These are phyloP conservation scores for Termitomyces sp. DNA, from an alignment of 768 basidiomycete species.

Conservation along the genomic window DNA sequence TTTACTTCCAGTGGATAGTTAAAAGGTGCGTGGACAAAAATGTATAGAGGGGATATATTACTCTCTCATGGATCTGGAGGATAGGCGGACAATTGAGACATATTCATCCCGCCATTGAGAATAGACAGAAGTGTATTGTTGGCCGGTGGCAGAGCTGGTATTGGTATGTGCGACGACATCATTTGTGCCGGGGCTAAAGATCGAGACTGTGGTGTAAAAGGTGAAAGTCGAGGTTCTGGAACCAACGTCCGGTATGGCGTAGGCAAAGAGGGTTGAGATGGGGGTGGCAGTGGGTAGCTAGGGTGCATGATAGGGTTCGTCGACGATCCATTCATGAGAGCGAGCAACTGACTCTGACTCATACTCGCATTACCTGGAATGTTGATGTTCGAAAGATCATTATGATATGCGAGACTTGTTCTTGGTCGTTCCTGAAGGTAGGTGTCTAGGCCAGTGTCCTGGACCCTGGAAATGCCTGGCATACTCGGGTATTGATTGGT, in stretches of 20 bases:
- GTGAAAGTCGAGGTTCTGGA: not conserved
- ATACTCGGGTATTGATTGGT: not conserved
- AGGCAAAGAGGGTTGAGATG: not conserved
- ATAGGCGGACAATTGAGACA: constrained; percentile 5
- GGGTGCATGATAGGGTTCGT: not conserved
- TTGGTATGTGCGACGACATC: not conserved
- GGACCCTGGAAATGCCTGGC: not conserved
- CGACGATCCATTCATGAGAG: constrained; percentile 32
- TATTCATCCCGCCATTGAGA: constrained; percentile 10
- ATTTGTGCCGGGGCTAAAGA: not conserved
- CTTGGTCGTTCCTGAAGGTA: constrained; percentile 40
- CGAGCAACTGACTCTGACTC: constrained; percentile 44
- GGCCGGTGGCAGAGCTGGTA: constrained; percentile 1
- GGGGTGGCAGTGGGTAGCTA: not conserved
- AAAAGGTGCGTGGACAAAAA: too few relatives aligned
- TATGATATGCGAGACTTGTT: constrained; percentile 40
- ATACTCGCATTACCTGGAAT: constrained; percentile 37
- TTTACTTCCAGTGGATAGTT: not conserved
- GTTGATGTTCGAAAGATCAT: constrained; percentile 22
- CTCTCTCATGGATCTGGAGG: not conserved
- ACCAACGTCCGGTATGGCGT: not conserved
- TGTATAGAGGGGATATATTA: not conserved
- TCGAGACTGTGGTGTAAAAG: not conserved
- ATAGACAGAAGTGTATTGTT: constrained; percentile 15
- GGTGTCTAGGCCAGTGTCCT: constrained; percentile 5